phyloP scores from a whole-genome alignment of 768 basidiomycete species.

The Stropharia rugosoannulata region DNA sequence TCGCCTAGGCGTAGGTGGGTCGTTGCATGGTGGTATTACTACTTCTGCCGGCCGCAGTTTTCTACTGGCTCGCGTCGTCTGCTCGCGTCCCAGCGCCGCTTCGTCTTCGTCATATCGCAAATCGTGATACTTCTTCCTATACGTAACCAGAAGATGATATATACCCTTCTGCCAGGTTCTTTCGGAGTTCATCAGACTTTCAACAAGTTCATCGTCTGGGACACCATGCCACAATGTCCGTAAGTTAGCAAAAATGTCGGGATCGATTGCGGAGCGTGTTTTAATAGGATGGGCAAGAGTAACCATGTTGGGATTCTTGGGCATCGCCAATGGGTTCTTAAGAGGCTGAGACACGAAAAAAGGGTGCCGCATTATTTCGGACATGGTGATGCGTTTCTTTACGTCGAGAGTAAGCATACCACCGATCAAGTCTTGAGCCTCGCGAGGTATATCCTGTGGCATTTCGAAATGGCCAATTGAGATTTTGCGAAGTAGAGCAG shows the following conservation, averaged over 20 bases:
- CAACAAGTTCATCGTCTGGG: slow-evolving; percentile 70
- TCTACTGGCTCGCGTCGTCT: slow-evolving; percentile 28
- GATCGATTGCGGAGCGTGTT: slow-evolving; percentile 68
- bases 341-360: slow-evolving; percentile 66
- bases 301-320: slow-evolving; percentile 55
- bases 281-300: slow-evolving; percentile 70
- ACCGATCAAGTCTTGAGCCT: slow-evolving; percentile 74
- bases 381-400: slow-evolving; percentile 75
- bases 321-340: slow-evolving; percentile 35
- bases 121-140: slow-evolving; percentile 73
- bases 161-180: slow-evolving; percentile 96
- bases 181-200: slow-evolving; percentile 60
- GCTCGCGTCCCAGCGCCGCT: slow-evolving; percentile 34
- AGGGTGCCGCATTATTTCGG: slow-evolving; percentile 76
- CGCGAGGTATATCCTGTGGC: slow-evolving; percentile 65
- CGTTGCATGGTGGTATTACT: slow-evolving; percentile 50
- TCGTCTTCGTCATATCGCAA: slow-evolving; percentile 69
- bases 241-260: slow-evolving; percentile 87
- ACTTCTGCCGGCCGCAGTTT: slow-evolving; percentile 16
- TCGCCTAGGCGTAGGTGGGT: slow-evolving; percentile 62
- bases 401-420: slow-evolving; percentile 82
- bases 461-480: slow-evolving; percentile 70
- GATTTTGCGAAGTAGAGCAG: slow-evolving; percentile 78
- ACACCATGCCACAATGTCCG: slow-evolving; percentile 89
- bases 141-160: slow-evolving; percentile 86